Evolutionary conservation across 192 early-diverging fungal species (phyloP).

Genomic region (Coemansia asiatica): DNA sequence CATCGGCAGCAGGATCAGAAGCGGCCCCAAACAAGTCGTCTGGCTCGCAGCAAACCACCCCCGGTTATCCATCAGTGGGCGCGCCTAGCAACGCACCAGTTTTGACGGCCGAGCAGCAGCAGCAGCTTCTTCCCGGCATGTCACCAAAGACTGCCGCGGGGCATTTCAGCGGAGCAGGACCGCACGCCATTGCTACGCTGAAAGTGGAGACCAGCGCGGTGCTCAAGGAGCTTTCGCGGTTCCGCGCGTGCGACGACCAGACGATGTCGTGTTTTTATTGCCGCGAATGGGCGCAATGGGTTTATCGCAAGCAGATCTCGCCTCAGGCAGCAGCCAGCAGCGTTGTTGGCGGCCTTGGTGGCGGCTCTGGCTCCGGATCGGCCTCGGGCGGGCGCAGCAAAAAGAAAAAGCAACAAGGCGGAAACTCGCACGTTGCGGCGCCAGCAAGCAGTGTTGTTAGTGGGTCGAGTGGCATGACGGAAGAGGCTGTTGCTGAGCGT

Average conservation of each 20-base stretch:
- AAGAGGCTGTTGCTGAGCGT: conserved; percentile 26
- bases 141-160: conserved; percentile 20
- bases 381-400: conserved; percentile 28
- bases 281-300: conserved; percentile 77
- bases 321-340: conserved; percentile 15
- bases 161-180: conserved; percentile 25
- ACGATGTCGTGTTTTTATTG: conserved; percentile 72
- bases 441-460: background rate
- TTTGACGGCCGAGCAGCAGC: conserved; percentile 7
- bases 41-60: background rate
- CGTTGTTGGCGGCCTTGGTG: background rate
- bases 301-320: conserved; percentile 67
- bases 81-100: background rate
- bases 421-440: conserved; percentile 1
- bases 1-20: conserved; percentile 8
- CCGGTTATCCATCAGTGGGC: background rate
- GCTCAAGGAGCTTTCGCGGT: conserved; percentile 69
- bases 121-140: conserved; percentile 17
- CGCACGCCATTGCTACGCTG: conserved; percentile 57
- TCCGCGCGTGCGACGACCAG: conserved; percentile 69
- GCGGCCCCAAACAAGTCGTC: background rate
- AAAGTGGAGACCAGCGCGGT: conserved; percentile 63
- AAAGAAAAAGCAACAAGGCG: conserved; percentile 20
- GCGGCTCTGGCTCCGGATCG: conserved; percentile 3
- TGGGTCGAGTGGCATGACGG: background rate